A percentile compares a stretch with the other conserved stretches of the same genome.
phyloP scores from a whole-genome alignment of 139 green algal genomes.

The Micromonas commoda region DNA sequence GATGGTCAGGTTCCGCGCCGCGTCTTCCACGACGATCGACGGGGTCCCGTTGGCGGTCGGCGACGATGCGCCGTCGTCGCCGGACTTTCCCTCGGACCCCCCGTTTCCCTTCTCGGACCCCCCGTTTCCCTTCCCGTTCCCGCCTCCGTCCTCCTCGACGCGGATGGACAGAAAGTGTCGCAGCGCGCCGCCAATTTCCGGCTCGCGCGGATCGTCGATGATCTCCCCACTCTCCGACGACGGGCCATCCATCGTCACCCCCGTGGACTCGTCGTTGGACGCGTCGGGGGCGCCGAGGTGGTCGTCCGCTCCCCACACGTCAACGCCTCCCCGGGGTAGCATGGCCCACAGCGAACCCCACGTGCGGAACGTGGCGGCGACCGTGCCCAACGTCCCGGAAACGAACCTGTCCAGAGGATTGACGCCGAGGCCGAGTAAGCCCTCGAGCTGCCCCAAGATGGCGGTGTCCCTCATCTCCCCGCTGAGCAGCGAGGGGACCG shows the following conservation, averaged over 20 bases:
- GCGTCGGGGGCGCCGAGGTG: not conserved
- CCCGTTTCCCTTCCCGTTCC: not conserved
- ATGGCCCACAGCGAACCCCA: constrained; percentile 23
- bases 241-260: not conserved
- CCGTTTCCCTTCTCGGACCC: not conserved
- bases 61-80: not conserved
- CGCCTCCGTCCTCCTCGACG: not conserved
- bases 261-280: not conserved
- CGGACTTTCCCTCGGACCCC: not conserved
- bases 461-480: constrained; percentile 24
- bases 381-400: not conserved
- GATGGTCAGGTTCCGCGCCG: not conserved
- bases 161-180: not conserved
- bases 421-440: not conserved
- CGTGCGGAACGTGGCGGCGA: constrained; percentile 1
- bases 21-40: too few species aligned
- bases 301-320: constrained; percentile 10
- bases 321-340: not conserved
- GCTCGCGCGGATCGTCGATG: too few species aligned
- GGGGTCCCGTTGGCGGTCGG: too few species aligned
- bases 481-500: constrained; percentile 2
- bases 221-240: too few species aligned
- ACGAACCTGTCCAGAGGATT: not conserved
- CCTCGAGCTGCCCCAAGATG: constrained; percentile 4
- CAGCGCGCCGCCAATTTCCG: not conserved